Evolutionary conservation across 1,139 yeast genomes (phyloP).

Genomic region (Kurtzmaniella natalensis): DNA sequence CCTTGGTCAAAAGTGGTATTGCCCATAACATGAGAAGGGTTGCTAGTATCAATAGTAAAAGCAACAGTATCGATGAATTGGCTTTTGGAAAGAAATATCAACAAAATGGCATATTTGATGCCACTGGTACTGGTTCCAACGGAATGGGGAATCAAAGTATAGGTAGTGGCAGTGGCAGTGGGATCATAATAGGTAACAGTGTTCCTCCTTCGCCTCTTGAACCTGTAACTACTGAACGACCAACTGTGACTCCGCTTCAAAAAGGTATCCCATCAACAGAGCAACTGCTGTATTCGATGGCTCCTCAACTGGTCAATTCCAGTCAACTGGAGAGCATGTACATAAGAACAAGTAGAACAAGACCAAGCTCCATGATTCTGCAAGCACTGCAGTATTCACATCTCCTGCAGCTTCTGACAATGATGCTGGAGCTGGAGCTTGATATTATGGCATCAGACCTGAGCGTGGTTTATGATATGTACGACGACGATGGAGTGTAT

Average conservation of each 20-base stretch:
- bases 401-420: slow-evolving; percentile 53
- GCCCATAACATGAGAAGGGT: too few relatives aligned
- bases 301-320: not conserved
- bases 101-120: too few relatives aligned
- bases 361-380: slow-evolving; percentile 66
- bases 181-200: too few relatives aligned
- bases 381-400: slow-evolving; percentile 36
- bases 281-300: not conserved
- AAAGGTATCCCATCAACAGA: not conserved
- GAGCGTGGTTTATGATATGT: slow-evolving; percentile 34
- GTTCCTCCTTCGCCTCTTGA: not conserved
- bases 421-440: slow-evolving; percentile 44
- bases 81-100: too few relatives aligned
- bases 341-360: slow-evolving; percentile 18
- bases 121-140: too few relatives aligned
- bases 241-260: not conserved
- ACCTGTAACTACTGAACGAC: not conserved
- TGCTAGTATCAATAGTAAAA: not conserved
- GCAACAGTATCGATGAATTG: not conserved
- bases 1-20: too few relatives aligned
- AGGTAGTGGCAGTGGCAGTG: too few relatives aligned
- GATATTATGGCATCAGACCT: slow-evolving; percentile 43
- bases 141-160: too few relatives aligned
- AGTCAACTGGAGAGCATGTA: slow-evolving; percentile 1
- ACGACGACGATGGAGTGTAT: slow-evolving; percentile 31